Evolutionary conservation across 75 land plant genomes (phyloP).

Genomic region (Picea sitchensis): DNA sequence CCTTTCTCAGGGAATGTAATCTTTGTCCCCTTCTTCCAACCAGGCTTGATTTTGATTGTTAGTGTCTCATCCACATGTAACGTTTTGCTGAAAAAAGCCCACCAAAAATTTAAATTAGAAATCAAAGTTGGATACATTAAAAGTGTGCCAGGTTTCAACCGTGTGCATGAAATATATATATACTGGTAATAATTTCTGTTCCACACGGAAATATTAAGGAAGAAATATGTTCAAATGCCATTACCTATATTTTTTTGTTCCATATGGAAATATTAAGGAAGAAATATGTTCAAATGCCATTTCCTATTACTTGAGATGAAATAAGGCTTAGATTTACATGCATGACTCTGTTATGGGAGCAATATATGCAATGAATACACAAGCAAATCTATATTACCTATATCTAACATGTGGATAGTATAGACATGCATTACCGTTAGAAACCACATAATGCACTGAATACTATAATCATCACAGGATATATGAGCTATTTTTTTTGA

Average conservation of each 20-base stretch:
- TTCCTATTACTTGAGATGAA: not conserved
- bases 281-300: not conserved
- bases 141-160: not conserved
- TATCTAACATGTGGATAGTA: too few relatives aligned
- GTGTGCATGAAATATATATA: not conserved
- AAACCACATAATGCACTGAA: too few relatives aligned
- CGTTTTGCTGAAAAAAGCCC: slow-evolving; percentile 46
- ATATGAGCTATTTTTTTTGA: too few relatives aligned
- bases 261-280: not conserved
- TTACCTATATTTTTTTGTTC: not conserved
- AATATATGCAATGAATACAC: not conserved
- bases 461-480: too few relatives aligned
- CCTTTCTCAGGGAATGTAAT: slow-evolving; percentile 91
- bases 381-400: too few relatives aligned
- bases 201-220: not conserved
- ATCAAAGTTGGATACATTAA: not conserved
- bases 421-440: too few relatives aligned
- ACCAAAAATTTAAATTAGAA: not conserved
- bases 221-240: not conserved
- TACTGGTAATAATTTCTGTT: not conserved
- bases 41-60: slow-evolving; percentile 80
- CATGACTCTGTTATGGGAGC: not conserved
- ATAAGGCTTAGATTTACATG: slow-evolving; percentile 1
- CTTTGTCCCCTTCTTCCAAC: slow-evolving; percentile 93
- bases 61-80: slow-evolving; percentile 74